These are phyloP conservation scores for Hypomyces rosellus DNA, from an alignment of 2,329 filamentous ascomycete species.

Conservation along the genomic window DNA sequence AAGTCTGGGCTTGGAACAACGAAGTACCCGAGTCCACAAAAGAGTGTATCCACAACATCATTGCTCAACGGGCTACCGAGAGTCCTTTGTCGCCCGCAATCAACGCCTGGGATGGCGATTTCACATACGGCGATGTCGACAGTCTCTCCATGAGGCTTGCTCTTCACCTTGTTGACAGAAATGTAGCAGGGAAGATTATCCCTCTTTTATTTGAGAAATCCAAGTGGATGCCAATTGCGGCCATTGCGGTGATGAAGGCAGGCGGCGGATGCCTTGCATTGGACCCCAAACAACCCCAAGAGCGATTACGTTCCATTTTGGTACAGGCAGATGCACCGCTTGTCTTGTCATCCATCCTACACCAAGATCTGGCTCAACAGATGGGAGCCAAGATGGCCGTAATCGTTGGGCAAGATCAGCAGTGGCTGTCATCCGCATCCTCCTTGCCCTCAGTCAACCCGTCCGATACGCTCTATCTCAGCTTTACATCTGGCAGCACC, in stretches of 20 bases:
- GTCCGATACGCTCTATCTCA: constrained; percentile 25
- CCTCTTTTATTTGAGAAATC: too few species aligned
- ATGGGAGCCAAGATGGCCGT: too few species aligned
- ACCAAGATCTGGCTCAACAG: too few species aligned
- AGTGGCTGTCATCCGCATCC: neutral
- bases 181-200: too few species aligned
- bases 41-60: constrained; percentile 35
- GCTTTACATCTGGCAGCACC: constrained; percentile 48
- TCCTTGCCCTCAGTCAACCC: neutral
- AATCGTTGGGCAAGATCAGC: too few species aligned
- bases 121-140: constrained; percentile 35
- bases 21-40: constrained; percentile 10
- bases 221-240: neutral
- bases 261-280: neutral
- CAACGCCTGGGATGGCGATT: constrained; percentile 39
- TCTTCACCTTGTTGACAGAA: constrained; percentile 1
- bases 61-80: constrained; percentile 28
- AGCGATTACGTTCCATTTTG: neutral
- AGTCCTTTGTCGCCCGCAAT: constrained; percentile 30
- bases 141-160: constrained; percentile 7
- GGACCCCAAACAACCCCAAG: neutral
- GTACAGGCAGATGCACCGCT: neutral
- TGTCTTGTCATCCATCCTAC: neutral
- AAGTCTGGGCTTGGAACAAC: constrained; percentile 20
- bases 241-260: neutral